Conservation (phyloP, 2,329 filamentous ascomycete genomes). For the Parastagonospora nodorum region DNA sequence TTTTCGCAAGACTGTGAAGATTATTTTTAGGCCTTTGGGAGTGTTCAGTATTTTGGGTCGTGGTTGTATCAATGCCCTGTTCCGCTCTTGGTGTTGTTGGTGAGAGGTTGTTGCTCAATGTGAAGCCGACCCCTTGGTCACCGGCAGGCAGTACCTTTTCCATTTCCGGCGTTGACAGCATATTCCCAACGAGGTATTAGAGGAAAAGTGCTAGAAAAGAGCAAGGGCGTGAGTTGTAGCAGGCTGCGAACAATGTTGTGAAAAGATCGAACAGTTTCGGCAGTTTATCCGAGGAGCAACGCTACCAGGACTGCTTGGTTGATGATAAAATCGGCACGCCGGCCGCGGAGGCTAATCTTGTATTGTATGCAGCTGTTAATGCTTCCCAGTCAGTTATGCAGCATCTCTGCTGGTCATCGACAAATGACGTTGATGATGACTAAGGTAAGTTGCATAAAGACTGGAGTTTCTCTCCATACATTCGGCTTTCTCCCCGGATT, state of each 20-base stretch:
- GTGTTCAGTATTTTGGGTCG: slow-evolving; percentile 20
- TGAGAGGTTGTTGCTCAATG: slow-evolving; percentile 4
- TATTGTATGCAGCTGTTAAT: not conserved
- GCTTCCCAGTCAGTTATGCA: no score
- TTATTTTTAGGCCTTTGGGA: slow-evolving; percentile 12
- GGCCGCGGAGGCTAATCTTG: slow-evolving; percentile 28
- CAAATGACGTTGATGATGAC: not conserved
- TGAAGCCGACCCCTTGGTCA: slow-evolving; percentile 7
- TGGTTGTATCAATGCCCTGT: slow-evolving; percentile 14
- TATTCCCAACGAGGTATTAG: not conserved
- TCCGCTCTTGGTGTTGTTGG: slow-evolving; percentile 2
- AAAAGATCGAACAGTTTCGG: not conserved
- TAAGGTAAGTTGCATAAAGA: no score
- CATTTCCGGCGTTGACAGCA: slow-evolving; percentile 12
- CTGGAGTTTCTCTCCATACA: not conserved
- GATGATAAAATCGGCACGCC: slow-evolving; percentile 4
- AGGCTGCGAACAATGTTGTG: not conserved
- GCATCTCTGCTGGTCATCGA: no score
- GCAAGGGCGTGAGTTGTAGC: no score
- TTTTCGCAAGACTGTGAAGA: slow-evolving; percentile 27
- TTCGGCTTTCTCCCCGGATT: slow-evolving; percentile 10
- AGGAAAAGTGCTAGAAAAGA: no score
- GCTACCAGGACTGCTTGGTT: no score
- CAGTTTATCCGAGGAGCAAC: not conserved
- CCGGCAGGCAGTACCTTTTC: slow-evolving; percentile 16